phyloP scores from a whole-genome alignment of 192 early-diverging fungal genomes.

The Linnemannia exigua region DNA sequence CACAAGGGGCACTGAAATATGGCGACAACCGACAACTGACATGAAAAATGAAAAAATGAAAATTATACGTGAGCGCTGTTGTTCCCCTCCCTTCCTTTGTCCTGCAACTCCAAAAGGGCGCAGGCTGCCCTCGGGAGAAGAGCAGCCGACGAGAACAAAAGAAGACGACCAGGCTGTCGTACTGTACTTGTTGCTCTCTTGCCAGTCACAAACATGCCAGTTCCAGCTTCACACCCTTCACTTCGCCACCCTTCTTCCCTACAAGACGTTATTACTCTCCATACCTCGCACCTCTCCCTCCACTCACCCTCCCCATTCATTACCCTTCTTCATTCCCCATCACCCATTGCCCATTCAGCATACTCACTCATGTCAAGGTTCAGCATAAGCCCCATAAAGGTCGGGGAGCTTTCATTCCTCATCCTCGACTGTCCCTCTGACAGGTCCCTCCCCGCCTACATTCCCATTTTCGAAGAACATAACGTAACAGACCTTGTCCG shows the following conservation, averaged over 20 bases:
- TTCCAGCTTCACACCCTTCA: not conserved
- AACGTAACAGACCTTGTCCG: conserved; percentile 77
- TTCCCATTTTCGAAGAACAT: conserved; percentile 61
- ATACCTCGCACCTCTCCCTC: not conserved
- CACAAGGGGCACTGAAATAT: too few species aligned
- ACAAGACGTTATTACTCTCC: too few species aligned
- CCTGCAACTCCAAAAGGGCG: conserved; percentile 7
- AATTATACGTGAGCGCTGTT: too few species aligned
- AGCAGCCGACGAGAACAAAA: not conserved
- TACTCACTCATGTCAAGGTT: conserved; percentile 19
- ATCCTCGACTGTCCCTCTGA: conserved; percentile 80
- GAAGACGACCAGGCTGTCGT: not conserved
- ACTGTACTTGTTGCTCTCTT: not conserved
- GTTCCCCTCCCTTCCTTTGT: too few species aligned
- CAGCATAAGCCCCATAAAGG: conserved; percentile 39
- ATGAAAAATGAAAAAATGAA: too few species aligned
- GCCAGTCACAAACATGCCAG: not conserved
- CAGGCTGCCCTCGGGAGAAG: not conserved
- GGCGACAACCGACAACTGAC: too few species aligned
- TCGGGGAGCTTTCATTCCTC: conserved; percentile 61
- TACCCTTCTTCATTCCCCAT: not conserved
- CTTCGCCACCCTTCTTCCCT: not conserved
- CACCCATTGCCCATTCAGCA: not conserved
- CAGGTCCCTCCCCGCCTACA: conserved; percentile 66
- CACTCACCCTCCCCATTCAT: too few species aligned